Base-by-base conservation (phyloP, 2,329 filamentous ascomycete genomes). In the Lasiodiplodia sp. region DNA sequence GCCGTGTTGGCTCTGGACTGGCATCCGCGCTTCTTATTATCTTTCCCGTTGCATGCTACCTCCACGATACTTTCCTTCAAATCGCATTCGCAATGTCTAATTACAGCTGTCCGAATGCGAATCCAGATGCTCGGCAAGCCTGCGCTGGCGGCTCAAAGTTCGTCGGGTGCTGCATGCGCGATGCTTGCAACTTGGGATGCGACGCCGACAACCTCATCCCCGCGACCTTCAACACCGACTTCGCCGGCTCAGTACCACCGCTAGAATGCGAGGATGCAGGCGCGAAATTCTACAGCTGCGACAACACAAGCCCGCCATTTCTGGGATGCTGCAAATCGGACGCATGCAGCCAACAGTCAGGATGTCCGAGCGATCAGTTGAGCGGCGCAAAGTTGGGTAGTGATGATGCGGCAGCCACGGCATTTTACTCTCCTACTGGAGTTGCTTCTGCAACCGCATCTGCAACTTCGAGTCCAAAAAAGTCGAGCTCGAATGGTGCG, bases 151-250 rank as follows among this genome's bases (percentile, higher is more conserved):
- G 71, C 14, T 71, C 75, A 11, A 74, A 72, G 6, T 83, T 83
- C 57, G 74, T 83, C 40, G 81, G 81, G 6, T 83, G 81, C 71
- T 83, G 82, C 71, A 70, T 70, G 10, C 64, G 69, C 4, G 74
- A 82, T 47, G 78, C 80, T 7, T 83, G 81, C 69, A 66, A 73
- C 2, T 75, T 74, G n/a, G 78, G 78, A 21, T 82, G 81, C 64
- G 71, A 75, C 2, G 71, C 73, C 67, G 76, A 74, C 11, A 73
- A 76, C 67, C 69, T 83, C 21, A 72, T 73, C 12, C 49, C 75
- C 6, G 76, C 73, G 12, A 76, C 69, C 52, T 82, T 80, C 72
- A 76, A 79, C n/a, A 69, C 73, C 4, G 72, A 75, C 21, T 65
- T 75, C 21, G 75, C 79, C 67, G 74, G 75, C 12, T 73, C 72